phyloP scores from a whole-genome alignment of 805 yeast species.

The Yamadazyma takamatsuzukensis region DNA sequence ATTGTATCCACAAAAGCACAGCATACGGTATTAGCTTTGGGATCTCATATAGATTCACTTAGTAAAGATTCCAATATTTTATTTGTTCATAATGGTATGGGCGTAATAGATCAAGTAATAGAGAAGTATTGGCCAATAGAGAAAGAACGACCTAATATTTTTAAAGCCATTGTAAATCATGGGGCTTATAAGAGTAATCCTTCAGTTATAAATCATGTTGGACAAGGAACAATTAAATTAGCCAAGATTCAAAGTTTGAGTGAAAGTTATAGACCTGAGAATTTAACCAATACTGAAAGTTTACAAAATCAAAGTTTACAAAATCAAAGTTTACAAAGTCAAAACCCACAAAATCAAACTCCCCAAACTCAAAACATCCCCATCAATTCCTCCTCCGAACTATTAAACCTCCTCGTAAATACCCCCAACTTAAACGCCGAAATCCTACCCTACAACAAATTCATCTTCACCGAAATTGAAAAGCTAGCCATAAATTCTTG shows the following conservation, averaged over 20 bases:
- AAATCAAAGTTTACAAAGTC: no score
- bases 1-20: conserved; percentile 79
- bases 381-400: no score
- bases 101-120: conserved; percentile 54
- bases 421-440: conserved; percentile 4
- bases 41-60: conserved; percentile 50
- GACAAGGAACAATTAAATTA: conserved; percentile 59
- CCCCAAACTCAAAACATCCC: no score
- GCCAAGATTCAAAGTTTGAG: no score
- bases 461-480: conserved; percentile 33
- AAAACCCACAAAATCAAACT: no score
- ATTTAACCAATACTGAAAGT: no score
- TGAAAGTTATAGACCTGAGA: no score
- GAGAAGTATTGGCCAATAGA: conserved; percentile 50
- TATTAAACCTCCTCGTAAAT: no score
- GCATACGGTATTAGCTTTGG: conserved; percentile 63
- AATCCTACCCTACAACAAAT: conserved; percentile 1
- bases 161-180: conserved; percentile 78
- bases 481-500: conserved; percentile 80
- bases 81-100: conserved; percentile 85
- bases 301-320: no score
- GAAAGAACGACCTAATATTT: conserved; percentile 50
- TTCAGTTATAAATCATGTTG: conserved; percentile 54
- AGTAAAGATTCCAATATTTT: conserved; percentile 51
- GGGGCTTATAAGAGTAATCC: conserved; percentile 60